Base-by-base conservation (phyloP, 1,284 basidiomycete genomes). In the Apiotrichum sp. region DNA sequence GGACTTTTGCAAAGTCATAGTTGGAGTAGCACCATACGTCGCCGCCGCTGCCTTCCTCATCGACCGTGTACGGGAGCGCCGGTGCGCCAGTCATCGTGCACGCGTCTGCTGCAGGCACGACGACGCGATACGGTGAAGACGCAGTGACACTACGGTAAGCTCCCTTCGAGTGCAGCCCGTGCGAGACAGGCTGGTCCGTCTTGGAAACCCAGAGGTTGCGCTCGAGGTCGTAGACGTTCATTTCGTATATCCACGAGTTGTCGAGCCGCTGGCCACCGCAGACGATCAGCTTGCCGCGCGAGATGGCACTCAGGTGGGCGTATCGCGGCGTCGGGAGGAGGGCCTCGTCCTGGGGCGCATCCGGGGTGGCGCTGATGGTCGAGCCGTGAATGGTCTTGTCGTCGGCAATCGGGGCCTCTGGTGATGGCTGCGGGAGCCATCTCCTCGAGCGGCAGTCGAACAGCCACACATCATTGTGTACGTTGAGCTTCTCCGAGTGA, bases 121-220 rank as follows among this genome's bases (percentile, higher is more conserved):
- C 82, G 47, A 90, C 86, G 47, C 81, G 79, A 53, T 80, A 79
- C 59, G 80, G 80, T 7, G 86, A 84, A 6, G 86, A 84, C 16
- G 91, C 86, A 0, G 88, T 88, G 22, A 95, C 88, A 64, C 87
- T 89, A 54, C 92, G 86, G 74, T 96, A 96, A 0, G 91, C 93
- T 5, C 92, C 93, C 56, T 74, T 74, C 66, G 89, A 92, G 75
- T 93, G 90, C 22, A 88, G 81, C 6, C 88, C 87, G 68, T 92
- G 64, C 14, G 63, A 46, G 43, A 71, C 70, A 0, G 72, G 93
- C 60, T 86, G 85, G 34, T 84, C 82, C 31, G 84, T 81, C 66
- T 86, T 84, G 0, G 70, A 70, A 3, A 89, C 81, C 92, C 93
- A 96, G 1, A 81, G 78, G 65, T 83, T 82, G 6, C 78, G 73